These are phyloP conservation scores for Albatrellus sp. DNA, from an alignment of 1,284 basidiomycete genomes.

Conservation along the genomic window DNA sequence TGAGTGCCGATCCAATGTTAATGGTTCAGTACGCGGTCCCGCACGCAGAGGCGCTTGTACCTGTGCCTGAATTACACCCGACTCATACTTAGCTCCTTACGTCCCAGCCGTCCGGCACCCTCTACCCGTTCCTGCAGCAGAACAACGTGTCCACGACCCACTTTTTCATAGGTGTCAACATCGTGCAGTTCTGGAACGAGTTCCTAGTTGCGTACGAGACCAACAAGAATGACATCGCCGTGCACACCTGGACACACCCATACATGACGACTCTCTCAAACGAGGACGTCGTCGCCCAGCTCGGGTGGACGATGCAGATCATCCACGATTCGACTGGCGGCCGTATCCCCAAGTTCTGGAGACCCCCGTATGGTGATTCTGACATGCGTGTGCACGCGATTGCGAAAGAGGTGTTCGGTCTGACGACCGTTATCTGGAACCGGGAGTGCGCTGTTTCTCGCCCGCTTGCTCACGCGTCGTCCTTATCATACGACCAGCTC, in stretches of 20 bases:
- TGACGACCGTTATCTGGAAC: conserved; percentile 71
- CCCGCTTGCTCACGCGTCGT: not conserved
- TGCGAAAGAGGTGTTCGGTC: conserved; percentile 59
- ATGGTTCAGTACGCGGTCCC: not conserved
- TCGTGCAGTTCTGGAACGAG: conserved; percentile 39
- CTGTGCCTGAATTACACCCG: not conserved
- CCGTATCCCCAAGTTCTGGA: conserved; percentile 59
- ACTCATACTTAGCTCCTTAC: conserved; percentile 3
- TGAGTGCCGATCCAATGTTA: conserved; percentile 20
- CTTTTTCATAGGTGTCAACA: conserved; percentile 74
- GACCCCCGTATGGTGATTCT: conserved; percentile 69
- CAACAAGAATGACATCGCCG: conserved; percentile 52
- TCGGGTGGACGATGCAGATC: conserved; percentile 77
- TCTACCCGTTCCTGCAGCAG: conserved; percentile 47
- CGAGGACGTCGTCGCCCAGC: conserved; percentile 57
- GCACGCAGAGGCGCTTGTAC: too few relatives aligned
- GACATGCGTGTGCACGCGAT: conserved; percentile 66
- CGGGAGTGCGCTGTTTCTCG: conserved; percentile 41
- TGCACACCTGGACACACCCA: conserved; percentile 74
- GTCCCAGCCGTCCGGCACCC: conserved; percentile 18
- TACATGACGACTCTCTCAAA: conserved; percentile 74
- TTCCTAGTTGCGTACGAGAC: conserved; percentile 42
- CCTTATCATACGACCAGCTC: conserved; percentile 30
- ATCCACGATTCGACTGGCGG: conserved; percentile 75
- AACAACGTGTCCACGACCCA: conserved; percentile 61